Evolutionary conservation across 805 yeast species (phyloP), one percentile per base, ranked within the genome.

Genomic region (Wickerhamiella slavikovae): DNA sequence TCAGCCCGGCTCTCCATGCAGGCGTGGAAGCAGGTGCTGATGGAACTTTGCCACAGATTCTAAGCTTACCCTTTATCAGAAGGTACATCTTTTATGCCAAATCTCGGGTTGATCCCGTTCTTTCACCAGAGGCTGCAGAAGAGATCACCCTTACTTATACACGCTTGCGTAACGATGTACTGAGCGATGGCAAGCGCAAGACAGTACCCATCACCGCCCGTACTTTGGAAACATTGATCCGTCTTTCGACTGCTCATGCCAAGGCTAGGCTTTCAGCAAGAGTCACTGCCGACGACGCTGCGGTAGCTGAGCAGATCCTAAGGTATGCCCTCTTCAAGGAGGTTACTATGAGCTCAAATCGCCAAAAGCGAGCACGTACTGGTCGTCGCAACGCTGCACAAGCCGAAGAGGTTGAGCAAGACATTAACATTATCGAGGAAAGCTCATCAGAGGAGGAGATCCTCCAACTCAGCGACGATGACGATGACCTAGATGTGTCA

Each of bases 121-220:
- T 89, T 37, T 69, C 91, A 4, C 62, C 69, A 36, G 66, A 58
- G 28, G 94, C 96, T 1, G 66, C 82, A 7, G 75, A 71, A 31
- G 66, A 73, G 49, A 80, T 89, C 44, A 89, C 82, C 15, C 66
- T 64, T 31, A 68, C 76, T 12, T 89, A 85, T 48, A 59, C 93
- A 2, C 69, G 71, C 9, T 60, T 89, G 39, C 68, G 98, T 57
- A 83, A 82, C 49, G 74, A 71, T 44, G 76, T 71, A 40, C 34
- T 54, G 15, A 42, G 42, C 3, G 47, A 41, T 22, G 52, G 54
- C 27, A 54, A 49, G 36, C 47, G 62, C 22, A 66, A 75, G 30
- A 83, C 94, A 1, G 74, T 93, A 1, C 96, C 98, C 22, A 78
- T 85, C 40, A 85, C 98, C 2, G 93, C 96, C n/a, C 77, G 98